phyloP scores from a whole-genome alignment of 2,329 filamentous ascomycete species.

The Fusarium graminum region DNA sequence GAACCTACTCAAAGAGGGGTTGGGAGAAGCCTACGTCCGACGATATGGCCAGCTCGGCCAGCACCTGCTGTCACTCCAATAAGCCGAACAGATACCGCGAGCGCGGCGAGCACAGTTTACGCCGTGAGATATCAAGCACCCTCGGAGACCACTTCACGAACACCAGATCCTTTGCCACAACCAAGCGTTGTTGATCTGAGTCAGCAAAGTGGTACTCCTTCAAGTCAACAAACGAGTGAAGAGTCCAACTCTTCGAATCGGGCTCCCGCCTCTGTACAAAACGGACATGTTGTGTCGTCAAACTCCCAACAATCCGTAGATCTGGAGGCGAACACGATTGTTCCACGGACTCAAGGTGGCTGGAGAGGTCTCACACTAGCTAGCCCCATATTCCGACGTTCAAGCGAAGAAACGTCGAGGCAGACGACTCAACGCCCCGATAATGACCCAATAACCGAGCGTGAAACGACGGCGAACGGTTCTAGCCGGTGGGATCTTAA shows the following conservation, averaged over 20 bases:
- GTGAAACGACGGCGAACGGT: slow-evolving; percentile 31
- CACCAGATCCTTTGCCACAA: slow-evolving; percentile 56
- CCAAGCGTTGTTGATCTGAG: slow-evolving; percentile 52
- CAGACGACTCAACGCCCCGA: slow-evolving; percentile 21
- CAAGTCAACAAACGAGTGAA: slow-evolving; percentile 45
- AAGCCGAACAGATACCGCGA: slow-evolving; percentile 72
- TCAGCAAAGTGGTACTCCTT: slow-evolving; percentile 53
- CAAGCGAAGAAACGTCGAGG: slow-evolving; percentile 26
- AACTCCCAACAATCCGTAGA: slow-evolving; percentile 41
- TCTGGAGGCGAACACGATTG: slow-evolving; percentile 48
- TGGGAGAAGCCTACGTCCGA: slow-evolving; percentile 61
- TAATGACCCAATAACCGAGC: slow-evolving; percentile 14
- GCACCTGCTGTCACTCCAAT: slow-evolving; percentile 67
- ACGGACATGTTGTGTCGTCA: slow-evolving; percentile 40
- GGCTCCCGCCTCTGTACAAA: slow-evolving; percentile 38
- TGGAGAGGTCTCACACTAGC: slow-evolving; percentile 48
- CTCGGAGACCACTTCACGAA: slow-evolving; percentile 64
- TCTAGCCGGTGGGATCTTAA: slow-evolving; percentile 67
- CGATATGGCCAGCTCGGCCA: slow-evolving; percentile 68
- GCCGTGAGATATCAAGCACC: slow-evolving; percentile 71
- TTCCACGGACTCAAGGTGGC: slow-evolving; percentile 42
- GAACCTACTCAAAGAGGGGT: slow-evolving; percentile 49
- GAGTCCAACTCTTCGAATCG: slow-evolving; percentile 46
- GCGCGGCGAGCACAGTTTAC: slow-evolving; percentile 74
- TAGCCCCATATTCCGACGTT: slow-evolving; percentile 28